Base-by-base conservation (phyloP, 495 filamentous ascomycete genomes). In the Lasiosphaeriaceae sp. region DNA sequence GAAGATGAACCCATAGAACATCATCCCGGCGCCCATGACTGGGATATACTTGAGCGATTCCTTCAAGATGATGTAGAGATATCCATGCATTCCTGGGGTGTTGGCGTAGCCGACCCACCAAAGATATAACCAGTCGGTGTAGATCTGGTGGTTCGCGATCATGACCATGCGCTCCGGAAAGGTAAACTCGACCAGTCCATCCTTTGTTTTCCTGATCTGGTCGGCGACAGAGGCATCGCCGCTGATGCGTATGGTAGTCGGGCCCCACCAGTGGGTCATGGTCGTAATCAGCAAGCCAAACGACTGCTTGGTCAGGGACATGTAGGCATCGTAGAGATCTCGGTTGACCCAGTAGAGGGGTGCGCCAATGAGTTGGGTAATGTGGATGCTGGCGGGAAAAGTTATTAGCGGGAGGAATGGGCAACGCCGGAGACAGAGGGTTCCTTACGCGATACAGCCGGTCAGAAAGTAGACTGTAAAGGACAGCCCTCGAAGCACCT, bases 141-240 rank as follows among this genome's bases (percentile, higher is more conserved):
- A 94, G 49, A 94, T 81, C 79, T 92, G 89, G 67, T 94, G 90
- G 68, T 94, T 94, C 19, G 90, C 86, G 54, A 93, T 90, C 69
- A 94, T 74, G 47, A 94, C 75, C 71, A 92, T 73, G 46, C 90
- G 78, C 67, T 90, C 85, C 1, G 89, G 88, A 57, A 94, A 92
- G 56, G 80, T 70, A 62, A 84, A 86, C 57, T 89, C 73, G n/a
- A 92, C 73, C 55, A 80, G 75, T 9, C 90, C 90, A 66, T 90
- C 86, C 21, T 63, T 61, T 0, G 80, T 86, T 66, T 83, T 76
- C 52, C 77, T 68, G 20, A 94, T 72, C 73, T 92, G 83, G 22
- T 83, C 86, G 21, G 83, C 77, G 45, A 93, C 86, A 53, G 81
- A 87, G 56, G 78, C 80, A 71, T 92, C 87, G 8, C 89, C 89